A percentile compares a stretch with the other conserved stretches of the same genome.
phyloP scores from a whole-genome alignment of 75 land plant species.

The Cryptomeria japonica region DNA sequence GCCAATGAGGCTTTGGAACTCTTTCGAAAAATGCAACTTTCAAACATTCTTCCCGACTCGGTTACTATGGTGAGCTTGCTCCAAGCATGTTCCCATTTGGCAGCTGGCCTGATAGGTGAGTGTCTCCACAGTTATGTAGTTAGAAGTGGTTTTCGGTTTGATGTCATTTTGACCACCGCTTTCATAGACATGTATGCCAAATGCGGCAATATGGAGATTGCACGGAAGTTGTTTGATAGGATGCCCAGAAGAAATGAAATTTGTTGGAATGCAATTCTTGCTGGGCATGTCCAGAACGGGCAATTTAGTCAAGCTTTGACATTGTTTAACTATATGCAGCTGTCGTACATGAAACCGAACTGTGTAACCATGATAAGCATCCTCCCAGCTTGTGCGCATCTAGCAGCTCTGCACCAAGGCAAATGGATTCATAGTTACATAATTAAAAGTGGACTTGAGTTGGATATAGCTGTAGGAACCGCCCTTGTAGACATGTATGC shows the following conservation, averaged over 20 bases:
- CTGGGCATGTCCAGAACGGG: slow-evolving; percentile 50
- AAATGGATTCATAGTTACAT: slow-evolving; percentile 27
- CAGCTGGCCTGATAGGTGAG: slow-evolving; percentile 16
- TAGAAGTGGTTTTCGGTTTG: not conserved
- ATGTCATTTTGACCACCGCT: not conserved
- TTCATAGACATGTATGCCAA: slow-evolving; percentile 1
- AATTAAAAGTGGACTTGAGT: slow-evolving; percentile 32
- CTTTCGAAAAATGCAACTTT: slow-evolving; percentile 3
- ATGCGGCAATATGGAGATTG: not conserved
- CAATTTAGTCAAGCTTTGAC: slow-evolving; percentile 28
- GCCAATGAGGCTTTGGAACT: slow-evolving; percentile 13
- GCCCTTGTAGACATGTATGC: slow-evolving; percentile 19
- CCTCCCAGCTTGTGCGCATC: slow-evolving; percentile 11
- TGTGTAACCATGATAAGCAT: slow-evolving; percentile 17
- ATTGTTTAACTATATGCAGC: slow-evolving; percentile 35
- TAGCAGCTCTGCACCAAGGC: slow-evolving; percentile 9
- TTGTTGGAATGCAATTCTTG: slow-evolving; percentile 22
- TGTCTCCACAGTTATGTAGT: not conserved
- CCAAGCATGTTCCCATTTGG: slow-evolving; percentile 28
- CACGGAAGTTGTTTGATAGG: not conserved
- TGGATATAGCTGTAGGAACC: slow-evolving; percentile 26
- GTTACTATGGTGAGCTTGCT: slow-evolving; percentile 25
- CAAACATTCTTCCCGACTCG: slow-evolving; percentile 4
- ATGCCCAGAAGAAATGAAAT: not conserved
- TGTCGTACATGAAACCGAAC: slow-evolving; percentile 32